Conservation (phyloP, 805 yeast genomes). For the Saccharomycopsis babjevae region DNA sequence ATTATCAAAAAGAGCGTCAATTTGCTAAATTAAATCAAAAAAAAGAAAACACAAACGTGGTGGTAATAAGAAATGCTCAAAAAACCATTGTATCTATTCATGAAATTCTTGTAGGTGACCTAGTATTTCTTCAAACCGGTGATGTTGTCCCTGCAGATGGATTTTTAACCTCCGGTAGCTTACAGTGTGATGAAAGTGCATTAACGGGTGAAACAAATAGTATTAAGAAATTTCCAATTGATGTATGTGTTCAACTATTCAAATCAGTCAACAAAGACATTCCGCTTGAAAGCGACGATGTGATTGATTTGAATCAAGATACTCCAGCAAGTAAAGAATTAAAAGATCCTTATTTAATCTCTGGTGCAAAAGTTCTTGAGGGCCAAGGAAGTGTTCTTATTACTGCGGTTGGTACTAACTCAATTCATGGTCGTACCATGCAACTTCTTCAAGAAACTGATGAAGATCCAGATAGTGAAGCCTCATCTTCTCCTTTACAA, state of each 20-base stretch:
- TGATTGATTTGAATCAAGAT: conserved; percentile 29
- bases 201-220: conserved; percentile 92
- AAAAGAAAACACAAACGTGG: conserved; percentile 75
- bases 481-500: conserved; percentile 85
- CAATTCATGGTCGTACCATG: conserved; percentile 90
- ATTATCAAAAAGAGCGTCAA: conserved; percentile 91
- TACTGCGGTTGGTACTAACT: conserved; percentile 83
- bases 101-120: conserved; percentile 79
- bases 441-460: conserved; percentile 41
- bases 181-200: conserved; percentile 87
- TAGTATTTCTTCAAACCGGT: conserved; percentile 79
- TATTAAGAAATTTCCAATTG: conserved; percentile 55
- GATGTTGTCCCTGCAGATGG: conserved; percentile 90
- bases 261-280: neutral
- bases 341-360: conserved; percentile 72
- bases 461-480: conserved; percentile 33
- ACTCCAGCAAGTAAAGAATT: conserved; percentile 24
- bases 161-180: conserved; percentile 57
- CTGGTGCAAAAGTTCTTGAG: conserved; percentile 80
- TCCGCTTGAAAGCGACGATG: conserved; percentile 14
- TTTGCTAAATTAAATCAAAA: conserved; percentile 80
- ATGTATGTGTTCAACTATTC: conserved; percentile 12
- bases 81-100: conserved; percentile 60
- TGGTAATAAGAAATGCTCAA: conserved; percentile 61
- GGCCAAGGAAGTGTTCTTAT: conserved; percentile 83